Evolutionary conservation across 2,329 filamentous ascomycete species (phyloP), one percentile per base, ranked within the genome.

Genomic region (Anisogramma anomala): DNA sequence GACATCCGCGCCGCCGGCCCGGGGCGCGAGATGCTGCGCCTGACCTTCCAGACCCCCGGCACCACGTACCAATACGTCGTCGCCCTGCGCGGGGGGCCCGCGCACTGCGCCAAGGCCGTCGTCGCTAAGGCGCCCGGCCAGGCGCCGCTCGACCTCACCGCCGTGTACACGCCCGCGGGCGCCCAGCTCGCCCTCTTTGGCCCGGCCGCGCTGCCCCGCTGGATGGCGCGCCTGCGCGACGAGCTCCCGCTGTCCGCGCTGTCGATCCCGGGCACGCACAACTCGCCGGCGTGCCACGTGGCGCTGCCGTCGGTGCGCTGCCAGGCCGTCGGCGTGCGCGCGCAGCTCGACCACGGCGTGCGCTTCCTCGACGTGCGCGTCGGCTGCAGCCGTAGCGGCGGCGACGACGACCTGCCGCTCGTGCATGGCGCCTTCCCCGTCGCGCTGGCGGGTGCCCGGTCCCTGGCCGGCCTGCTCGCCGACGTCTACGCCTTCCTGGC

Each of bases 281-380:
- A 98, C 64, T 85, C 84, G 14, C 85, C 91, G 6, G 93, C 88
- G 8, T 82, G 76, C 63, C 72, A 93, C 66, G 72, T 76, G 36
- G 88, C 91, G 10, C 72, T 95, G 4, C 91, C 91, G 1, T 94
- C 86, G 1, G 91, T 96, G 27, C 82, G 91, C 28, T 96, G 91
- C 61, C 91, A 98, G 64, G 80, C 84, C 25, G 85, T 88, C 14
- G 69, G 75, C 46, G 71, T 93, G 4, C 68, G 70, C 36, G 76
- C 81, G 39, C 91, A 98, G 62, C 76, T 98, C 20, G 69, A 79
- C 42, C 89, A 94, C 57, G 91, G 91, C 20, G 82, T 96, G 33
- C 85, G 91, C 38, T 96, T 95, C 68, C 79, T 98, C 50, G 91
- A 98, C 58, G 76, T 98, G 48, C 79, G 91, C 38, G 82, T 95